phyloP scores from a whole-genome alignment of 441 rosid species.

The Omphalea diandra region DNA sequence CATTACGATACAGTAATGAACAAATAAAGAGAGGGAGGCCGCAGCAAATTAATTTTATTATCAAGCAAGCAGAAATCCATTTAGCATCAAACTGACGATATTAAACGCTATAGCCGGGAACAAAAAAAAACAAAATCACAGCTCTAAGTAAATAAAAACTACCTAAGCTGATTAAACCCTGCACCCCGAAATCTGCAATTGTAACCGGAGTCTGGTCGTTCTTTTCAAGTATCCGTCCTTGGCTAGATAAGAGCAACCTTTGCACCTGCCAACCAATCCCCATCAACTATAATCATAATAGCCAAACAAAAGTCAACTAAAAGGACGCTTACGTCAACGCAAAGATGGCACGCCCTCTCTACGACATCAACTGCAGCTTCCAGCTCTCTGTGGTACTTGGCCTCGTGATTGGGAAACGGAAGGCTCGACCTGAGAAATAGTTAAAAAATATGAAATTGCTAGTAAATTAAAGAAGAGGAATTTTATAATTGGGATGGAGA shows the following conservation, averaged over 20 bases:
- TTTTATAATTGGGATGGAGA: neutral
- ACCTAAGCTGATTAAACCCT: constrained; percentile 88
- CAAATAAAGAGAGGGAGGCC: neutral
- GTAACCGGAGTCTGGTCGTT: constrained; percentile 82
- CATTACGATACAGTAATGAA: neutral
- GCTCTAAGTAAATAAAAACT: neutral
- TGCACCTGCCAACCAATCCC: constrained; percentile 45
- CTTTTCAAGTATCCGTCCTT: constrained; percentile 68
- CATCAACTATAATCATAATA: neutral
- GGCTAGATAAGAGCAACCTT: constrained; percentile 41
- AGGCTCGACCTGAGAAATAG: constrained; percentile 50
- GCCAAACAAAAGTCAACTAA: constrained; percentile 4
- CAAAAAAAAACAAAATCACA: neutral
- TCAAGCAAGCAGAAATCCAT: neutral
- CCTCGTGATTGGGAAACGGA: constrained; percentile 57
- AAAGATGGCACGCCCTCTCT: constrained; percentile 81
- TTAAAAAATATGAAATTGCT: neutral
- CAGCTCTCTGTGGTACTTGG: constrained; percentile 68
- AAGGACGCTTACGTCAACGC: constrained; percentile 52
- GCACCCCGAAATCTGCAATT: constrained; percentile 90
- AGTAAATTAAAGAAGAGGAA: neutral
- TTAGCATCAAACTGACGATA: neutral
- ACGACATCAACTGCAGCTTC: constrained; percentile 70
- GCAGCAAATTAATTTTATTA: neutral
- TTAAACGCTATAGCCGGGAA: neutral